Conservation (phyloP, 2,329 filamentous ascomycete species). For the Blumeriella jaapii region DNA sequence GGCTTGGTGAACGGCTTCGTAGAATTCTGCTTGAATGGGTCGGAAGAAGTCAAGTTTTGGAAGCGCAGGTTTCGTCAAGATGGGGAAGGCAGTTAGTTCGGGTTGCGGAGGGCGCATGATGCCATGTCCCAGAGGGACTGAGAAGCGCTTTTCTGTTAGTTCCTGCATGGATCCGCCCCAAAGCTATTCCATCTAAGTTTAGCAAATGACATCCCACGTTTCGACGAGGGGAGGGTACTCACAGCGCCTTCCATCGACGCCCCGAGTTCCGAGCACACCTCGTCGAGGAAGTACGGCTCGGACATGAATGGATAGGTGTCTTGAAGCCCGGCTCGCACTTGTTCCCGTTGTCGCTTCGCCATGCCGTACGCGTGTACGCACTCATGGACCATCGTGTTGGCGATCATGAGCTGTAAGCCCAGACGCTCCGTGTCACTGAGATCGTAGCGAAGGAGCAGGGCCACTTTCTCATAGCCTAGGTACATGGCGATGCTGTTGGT, state of each 20-base stretch:
- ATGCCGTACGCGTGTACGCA: slow-evolving; percentile 1
- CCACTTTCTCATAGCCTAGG: slow-evolving; percentile 2
- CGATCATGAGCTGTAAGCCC: slow-evolving; percentile 1
- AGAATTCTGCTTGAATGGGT: not conserved
- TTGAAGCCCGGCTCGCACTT: not conserved
- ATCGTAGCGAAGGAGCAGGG: not conserved
- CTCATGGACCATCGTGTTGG: slow-evolving; percentile 1
- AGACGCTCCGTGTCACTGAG: not conserved
- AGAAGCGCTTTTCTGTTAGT: not conserved
- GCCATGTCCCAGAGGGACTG: not conserved
- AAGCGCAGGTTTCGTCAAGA: not conserved
- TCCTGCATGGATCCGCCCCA: not conserved
- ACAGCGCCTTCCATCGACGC: not conserved
- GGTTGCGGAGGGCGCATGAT: not conserved
- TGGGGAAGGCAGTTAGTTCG: not conserved
- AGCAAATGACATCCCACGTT: not conserved
- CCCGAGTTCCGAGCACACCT: not conserved
- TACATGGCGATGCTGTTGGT: not conserved
- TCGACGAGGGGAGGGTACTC: not conserved
- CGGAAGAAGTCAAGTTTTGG: not conserved
- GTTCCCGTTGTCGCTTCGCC: slow-evolving; percentile 1
- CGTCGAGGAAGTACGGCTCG: slow-evolving; percentile 2
- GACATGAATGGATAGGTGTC: not conserved
- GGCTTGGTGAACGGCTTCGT: not conserved
- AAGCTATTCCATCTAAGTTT: not conserved